These are phyloP conservation scores for Psilocybe subaeruginosa DNA, from an alignment of 768 basidiomycete species.

Conservation along the genomic window DNA sequence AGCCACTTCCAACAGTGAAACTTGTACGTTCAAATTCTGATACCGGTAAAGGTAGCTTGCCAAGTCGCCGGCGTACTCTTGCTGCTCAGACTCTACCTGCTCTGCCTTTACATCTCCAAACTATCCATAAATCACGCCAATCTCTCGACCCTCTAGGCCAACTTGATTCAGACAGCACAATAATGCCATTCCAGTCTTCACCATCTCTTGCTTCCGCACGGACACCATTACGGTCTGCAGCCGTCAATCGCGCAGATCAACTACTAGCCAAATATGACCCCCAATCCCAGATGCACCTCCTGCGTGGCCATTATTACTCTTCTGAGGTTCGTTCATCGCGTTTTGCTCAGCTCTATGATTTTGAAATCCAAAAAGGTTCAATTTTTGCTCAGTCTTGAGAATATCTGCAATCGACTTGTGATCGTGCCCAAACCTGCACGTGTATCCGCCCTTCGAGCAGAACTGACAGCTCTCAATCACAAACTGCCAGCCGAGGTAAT, in stretches of 20 bases:
- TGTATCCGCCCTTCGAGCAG: slow-evolving; percentile 94
- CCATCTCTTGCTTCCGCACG: slow-evolving; percentile 62
- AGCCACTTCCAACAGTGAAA: slow-evolving; percentile 18
- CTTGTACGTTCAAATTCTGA: slow-evolving; percentile 13
- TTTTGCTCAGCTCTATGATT: slow-evolving; percentile 11
- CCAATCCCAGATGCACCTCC: slow-evolving; percentile 67
- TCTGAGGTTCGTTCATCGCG: slow-evolving; percentile 63
- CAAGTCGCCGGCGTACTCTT: slow-evolving; percentile 50
- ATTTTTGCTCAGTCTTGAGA: slow-evolving; percentile 88
- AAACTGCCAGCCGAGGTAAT: slow-evolving; percentile 92
- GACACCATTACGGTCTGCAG: slow-evolving; percentile 47
- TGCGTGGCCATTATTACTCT: slow-evolving; percentile 86
- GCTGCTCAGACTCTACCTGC: slow-evolving; percentile 78
- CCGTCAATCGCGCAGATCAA: slow-evolving; percentile 49
- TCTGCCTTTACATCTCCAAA: slow-evolving; percentile 63
- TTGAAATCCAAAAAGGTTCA: slow-evolving; percentile 56
- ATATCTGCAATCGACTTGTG: slow-evolving; percentile 88
- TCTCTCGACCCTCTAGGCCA: slow-evolving; percentile 81
- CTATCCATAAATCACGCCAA: slow-evolving; percentile 52
- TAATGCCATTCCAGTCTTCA: slow-evolving; percentile 69
- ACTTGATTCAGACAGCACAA: slow-evolving; percentile 46
- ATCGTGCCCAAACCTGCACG: slow-evolving; percentile 93
- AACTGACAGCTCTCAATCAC: slow-evolving; percentile 94
- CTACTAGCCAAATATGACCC: slow-evolving; percentile 72
- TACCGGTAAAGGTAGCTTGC: slow-evolving; percentile 24